phyloP scores from a whole-genome alignment of 345 rosid genomes.

The Erucastrum elatum region DNA sequence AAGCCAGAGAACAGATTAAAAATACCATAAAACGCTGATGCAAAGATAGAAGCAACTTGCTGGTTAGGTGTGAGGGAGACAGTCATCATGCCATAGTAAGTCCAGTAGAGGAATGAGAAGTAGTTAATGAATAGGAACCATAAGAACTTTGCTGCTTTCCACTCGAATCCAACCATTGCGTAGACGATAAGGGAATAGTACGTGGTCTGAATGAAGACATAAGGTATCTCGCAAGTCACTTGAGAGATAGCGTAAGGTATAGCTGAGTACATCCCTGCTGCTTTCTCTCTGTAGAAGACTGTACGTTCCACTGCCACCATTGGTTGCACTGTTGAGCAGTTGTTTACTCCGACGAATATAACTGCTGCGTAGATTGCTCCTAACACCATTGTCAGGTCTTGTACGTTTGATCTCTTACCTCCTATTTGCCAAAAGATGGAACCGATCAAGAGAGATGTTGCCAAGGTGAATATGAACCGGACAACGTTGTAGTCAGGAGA shows the following conservation, averaged over 20 bases:
- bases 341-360: conserved; percentile 63
- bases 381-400: conserved; percentile 55
- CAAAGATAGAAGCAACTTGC: conserved; percentile 77
- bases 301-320: conserved; percentile 68
- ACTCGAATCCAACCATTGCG: conserved; percentile 69
- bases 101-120: conserved; percentile 86
- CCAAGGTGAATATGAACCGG: conserved; percentile 53
- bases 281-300: conserved; percentile 69
- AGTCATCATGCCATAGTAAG: conserved; percentile 94
- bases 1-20: conserved; percentile 89
- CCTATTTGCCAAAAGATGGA: conserved; percentile 64
- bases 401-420: conserved; percentile 44
- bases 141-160: conserved; percentile 69
- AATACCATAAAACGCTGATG: conserved; percentile 68
- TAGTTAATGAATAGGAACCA: conserved; percentile 79
- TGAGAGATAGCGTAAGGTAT: conserved; percentile 70
- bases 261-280: conserved; percentile 73
- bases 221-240: conserved; percentile 66
- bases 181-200: conserved; percentile 70
- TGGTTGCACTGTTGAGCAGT: conserved; percentile 71
- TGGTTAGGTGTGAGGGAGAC: conserved; percentile 85
- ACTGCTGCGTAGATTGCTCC: conserved; percentile 71
- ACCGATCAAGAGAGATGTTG: conserved; percentile 55
- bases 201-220: conserved; percentile 60
- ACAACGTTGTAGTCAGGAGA: conserved; percentile 69